Base-by-base conservation (phyloP, 495 filamentous ascomycete species). In the Aspergillus conjunctus region DNA sequence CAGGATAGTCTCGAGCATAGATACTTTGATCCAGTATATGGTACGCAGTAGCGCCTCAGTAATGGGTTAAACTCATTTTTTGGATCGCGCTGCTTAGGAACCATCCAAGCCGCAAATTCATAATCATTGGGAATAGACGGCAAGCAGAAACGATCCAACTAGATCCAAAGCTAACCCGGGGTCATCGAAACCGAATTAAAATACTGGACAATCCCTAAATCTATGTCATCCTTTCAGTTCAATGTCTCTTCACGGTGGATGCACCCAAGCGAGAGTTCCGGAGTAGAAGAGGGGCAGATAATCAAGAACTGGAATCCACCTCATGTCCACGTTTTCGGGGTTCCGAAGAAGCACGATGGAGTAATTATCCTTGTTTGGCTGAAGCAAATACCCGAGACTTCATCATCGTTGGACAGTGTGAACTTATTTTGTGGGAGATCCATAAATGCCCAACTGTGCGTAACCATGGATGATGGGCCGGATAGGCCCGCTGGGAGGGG, bases 271-370 rank as follows among this genome's bases (percentile, higher is more conserved):
- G 11, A 41, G 5, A 41, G 11, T n/a, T n/a, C n/a, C n/a, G n/a
- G n/a, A n/a, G 12, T 11, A 41, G 15, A n/a, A 9, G 37, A 41
- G 37, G 37, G 34, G 37, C 11, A 41, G 37, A 41, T 12, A 41
- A 41, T 41, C 2, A 4, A 11, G 11, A 41, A 3, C 3, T n/a
- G 37, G 37, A 41, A 26, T 26, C 26, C 26, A 2, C 26, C 5
- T 5, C 37, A 4, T 41, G 11, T 41, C 37, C 37, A 41, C 37
- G 37, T 41, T 41, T 11, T 4, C 5, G 20, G 17, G 12, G 17
- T 39, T 18, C 5, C 37, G 18, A 55, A 5, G 30, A 43, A 26
- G 52, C 39, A 54, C 52, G 34, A 55, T 55, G 52, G 52, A 34
- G 52, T 34, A 10, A 11, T 11, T 10, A 31, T 26, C 18, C 32